Conservation (phyloP, 768 basidiomycete species). For the Favolaschia claudopus region DNA sequence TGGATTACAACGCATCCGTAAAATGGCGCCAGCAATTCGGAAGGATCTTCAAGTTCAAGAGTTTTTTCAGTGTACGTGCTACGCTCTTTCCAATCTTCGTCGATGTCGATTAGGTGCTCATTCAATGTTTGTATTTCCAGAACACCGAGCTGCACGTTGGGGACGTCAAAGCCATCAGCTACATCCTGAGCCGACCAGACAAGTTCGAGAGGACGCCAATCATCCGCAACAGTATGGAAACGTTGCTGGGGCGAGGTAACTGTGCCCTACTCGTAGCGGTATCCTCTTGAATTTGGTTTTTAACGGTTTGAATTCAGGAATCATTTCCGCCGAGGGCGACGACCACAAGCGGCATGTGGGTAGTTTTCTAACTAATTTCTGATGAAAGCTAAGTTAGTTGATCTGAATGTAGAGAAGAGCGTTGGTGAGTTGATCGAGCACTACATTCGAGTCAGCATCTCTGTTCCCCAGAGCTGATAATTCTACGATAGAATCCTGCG, state of each 20-base stretch:
- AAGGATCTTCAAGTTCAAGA: conserved; percentile 37
- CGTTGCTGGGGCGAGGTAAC: conserved; percentile 1
- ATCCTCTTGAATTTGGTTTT: not conserved
- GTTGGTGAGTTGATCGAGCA: not conserved
- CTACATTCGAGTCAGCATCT: not conserved
- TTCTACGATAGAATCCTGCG: conserved; percentile 48
- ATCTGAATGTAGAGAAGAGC: conserved; percentile 5
- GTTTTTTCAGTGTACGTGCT: conserved; percentile 42
- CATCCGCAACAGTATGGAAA: not conserved
- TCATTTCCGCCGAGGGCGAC: conserved; percentile 44
- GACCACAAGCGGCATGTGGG: conserved; percentile 50
- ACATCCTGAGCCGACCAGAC: conserved; percentile 52
- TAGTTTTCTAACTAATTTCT: not conserved
- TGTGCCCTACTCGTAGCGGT: not conserved
- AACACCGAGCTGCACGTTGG: conserved; percentile 47
- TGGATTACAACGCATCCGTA: not conserved
- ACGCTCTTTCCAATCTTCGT: not conserved
- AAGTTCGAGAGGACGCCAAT: conserved; percentile 45
- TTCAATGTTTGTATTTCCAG: conserved; percentile 33
- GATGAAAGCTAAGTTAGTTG: not conserved
- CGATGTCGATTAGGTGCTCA: not conserved
- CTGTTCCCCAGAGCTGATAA: not conserved
- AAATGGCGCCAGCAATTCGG: conserved; percentile 49
- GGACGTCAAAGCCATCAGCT: conserved; percentile 55
- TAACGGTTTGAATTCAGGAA: conserved; percentile 34